Conservation (phyloP, 805 yeast genomes). For the Kazachstania viticola region DNA sequence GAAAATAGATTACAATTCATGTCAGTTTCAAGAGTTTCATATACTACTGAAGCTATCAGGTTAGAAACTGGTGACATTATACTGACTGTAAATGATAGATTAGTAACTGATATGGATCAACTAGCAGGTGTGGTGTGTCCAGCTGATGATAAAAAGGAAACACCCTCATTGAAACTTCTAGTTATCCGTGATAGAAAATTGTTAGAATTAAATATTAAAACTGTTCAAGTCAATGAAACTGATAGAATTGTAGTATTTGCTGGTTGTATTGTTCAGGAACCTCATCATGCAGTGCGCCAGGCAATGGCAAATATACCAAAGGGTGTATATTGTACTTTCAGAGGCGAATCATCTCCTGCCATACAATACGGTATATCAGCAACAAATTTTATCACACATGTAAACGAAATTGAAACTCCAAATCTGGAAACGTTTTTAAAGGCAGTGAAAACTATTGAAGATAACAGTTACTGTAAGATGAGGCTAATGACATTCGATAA, state of each 20-base stretch:
- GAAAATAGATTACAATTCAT: constrained; percentile 63
- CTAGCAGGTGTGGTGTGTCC: constrained; percentile 33
- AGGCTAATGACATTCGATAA: constrained; percentile 77
- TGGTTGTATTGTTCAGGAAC: constrained; percentile 72
- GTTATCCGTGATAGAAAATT: constrained; percentile 64
- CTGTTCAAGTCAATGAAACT: constrained; percentile 52
- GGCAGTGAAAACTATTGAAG: constrained; percentile 61
- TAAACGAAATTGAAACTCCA: constrained; percentile 64
- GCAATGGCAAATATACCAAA: constrained; percentile 68
- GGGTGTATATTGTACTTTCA: constrained; percentile 68
- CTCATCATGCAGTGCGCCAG: constrained; percentile 90
- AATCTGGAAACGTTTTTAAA: constrained; percentile 56
- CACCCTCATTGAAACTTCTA: constrained; percentile 37
- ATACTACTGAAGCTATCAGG: constrained; percentile 29
- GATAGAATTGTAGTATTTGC: constrained; percentile 68
- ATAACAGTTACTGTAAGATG: constrained; percentile 69
- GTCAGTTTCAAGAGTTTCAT: constrained; percentile 57
- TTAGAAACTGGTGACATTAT: constrained; percentile 62
- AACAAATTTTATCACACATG: constrained; percentile 81
- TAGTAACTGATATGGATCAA: constrained; percentile 59
- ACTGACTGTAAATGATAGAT: constrained; percentile 51
- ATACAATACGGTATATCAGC: constrained; percentile 67
- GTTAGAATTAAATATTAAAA: constrained; percentile 48
- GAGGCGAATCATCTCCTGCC: constrained; percentile 78
- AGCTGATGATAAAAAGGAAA: constrained; percentile 31